phyloP scores from a whole-genome alignment of 2,329 filamentous ascomycete genomes.

The Biscogniauxia sp. region DNA sequence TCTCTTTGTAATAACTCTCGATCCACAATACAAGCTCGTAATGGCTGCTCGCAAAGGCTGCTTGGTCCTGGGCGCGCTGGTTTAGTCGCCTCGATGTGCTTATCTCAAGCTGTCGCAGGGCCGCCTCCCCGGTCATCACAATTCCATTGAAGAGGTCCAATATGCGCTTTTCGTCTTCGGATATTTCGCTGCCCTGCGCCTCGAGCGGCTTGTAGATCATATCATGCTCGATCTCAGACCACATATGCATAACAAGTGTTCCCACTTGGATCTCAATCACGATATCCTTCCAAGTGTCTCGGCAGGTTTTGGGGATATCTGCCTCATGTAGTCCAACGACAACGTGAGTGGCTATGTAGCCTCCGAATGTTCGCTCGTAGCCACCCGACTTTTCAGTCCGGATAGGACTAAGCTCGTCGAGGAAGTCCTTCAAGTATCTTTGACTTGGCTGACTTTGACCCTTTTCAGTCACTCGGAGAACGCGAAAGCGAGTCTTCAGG shows the following conservation, averaged over 20 bases:
- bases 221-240: constrained; percentile 31
- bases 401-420: neutral
- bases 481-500: neutral
- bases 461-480: neutral
- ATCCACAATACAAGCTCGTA: neutral
- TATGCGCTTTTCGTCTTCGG: constrained; percentile 3
- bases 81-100: neutral
- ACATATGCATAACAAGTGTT: constrained; percentile 25
- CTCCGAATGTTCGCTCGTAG: neutral
- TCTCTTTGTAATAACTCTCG: neutral
- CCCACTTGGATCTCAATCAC: constrained; percentile 31
- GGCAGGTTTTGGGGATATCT: neutral
- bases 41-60: neutral
- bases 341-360: constrained; percentile 3
- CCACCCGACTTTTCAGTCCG: neutral
- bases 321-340: constrained; percentile 1
- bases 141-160: constrained; percentile 5
- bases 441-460: neutral
- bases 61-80: neutral
- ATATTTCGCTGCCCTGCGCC: neutral
- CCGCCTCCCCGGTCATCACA: constrained; percentile 2
- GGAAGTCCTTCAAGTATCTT: neutral
- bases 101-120: constrained; percentile 4
- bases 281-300: neutral
- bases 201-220: constrained; percentile 26